Conservation (phyloP, 768 basidiomycete genomes). For the Mycena galopus region DNA sequence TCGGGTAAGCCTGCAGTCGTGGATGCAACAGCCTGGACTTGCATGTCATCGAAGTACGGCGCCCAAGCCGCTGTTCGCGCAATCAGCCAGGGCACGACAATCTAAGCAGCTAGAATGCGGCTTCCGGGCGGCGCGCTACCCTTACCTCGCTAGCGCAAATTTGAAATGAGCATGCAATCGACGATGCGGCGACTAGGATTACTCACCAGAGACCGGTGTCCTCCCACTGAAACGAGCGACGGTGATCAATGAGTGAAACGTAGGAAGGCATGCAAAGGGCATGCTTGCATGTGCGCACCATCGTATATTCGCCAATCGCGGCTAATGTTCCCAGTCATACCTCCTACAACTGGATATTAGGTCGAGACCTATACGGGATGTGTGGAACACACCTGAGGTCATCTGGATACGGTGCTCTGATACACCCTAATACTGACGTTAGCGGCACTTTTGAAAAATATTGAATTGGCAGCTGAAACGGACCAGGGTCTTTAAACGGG, state of each 20-base stretch:
- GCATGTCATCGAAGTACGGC: conserved; percentile 78
- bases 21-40: conserved; percentile 53
- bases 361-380: conserved; percentile 4
- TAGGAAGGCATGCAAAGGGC: not conserved
- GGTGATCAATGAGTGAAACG: conserved; percentile 14
- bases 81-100: conserved; percentile 17
- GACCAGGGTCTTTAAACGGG: conserved; percentile 73
- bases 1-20: conserved; percentile 58
- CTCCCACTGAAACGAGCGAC: conserved; percentile 56
- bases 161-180: not conserved
- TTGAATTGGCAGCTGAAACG: conserved; percentile 9
- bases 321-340: conserved; percentile 41
- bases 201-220: conserved; percentile 75
- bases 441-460: conserved; percentile 4
- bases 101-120: conserved; percentile 4
- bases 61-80: conserved; percentile 63
- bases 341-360: conserved; percentile 23
- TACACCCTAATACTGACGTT: conserved; percentile 58
- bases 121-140: not conserved
- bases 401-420: conserved; percentile 80
- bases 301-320: conserved; percentile 63
- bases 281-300: conserved; percentile 19
- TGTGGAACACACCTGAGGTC: conserved; percentile 53
- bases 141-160: conserved; percentile 48
- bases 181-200: not conserved